A percentile compares a stretch with the other conserved stretches of the same genome.
Evolutionary conservation across 495 filamentous ascomycete species (phyloP).

Genomic region (Lepraria neglecta): DNA sequence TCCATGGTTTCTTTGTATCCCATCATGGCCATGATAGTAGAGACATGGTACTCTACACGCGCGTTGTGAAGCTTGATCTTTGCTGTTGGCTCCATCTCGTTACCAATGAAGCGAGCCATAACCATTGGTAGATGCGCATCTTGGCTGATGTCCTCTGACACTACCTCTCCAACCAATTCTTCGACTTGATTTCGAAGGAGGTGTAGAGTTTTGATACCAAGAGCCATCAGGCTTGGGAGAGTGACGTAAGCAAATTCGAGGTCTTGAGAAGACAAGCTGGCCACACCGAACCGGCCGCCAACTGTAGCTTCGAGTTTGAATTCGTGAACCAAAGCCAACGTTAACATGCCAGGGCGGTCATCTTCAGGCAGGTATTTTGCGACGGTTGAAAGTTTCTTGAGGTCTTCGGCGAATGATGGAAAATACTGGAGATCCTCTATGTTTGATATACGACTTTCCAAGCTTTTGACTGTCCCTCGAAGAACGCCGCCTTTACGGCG

Average conservation of each 20-base stretch:
- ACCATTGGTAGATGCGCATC: slow-evolving; percentile 40
- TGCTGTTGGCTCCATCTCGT: slow-evolving; percentile 86
- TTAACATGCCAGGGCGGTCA: slow-evolving; percentile 84
- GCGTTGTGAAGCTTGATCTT: slow-evolving; percentile 80
- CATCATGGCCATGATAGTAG: slow-evolving; percentile 71
- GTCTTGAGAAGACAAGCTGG: slow-evolving; percentile 51
- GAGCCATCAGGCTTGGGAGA: slow-evolving; percentile 70
- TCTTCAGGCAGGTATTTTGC: slow-evolving; percentile 95
- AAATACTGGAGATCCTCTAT: slow-evolving; percentile 57
- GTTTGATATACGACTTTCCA: slow-evolving; percentile 52
- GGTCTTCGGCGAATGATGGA: slow-evolving; percentile 64
- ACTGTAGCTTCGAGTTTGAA: slow-evolving; percentile 53
- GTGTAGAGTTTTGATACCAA: slow-evolving; percentile 56
- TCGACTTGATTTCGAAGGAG: slow-evolving; percentile 61
- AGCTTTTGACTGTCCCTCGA: slow-evolving; percentile 55
- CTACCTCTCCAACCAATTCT: slow-evolving; percentile 56
- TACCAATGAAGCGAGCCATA: slow-evolving; percentile 80
- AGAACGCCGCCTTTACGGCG: slow-evolving; percentile 82
- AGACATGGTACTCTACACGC: slow-evolving; percentile 75
- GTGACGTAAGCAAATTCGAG: slow-evolving; percentile 77
- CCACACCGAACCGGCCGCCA: slow-evolving; percentile 56
- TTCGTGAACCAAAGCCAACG: slow-evolving; percentile 58
- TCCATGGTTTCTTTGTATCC: slow-evolving; percentile 59
- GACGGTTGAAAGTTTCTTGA: slow-evolving; percentile 75
- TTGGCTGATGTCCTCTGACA: slow-evolving; percentile 26